These are phyloP conservation scores for Xylaria longipes DNA, from an alignment of 495 filamentous ascomycete species.

Conservation along the genomic window DNA sequence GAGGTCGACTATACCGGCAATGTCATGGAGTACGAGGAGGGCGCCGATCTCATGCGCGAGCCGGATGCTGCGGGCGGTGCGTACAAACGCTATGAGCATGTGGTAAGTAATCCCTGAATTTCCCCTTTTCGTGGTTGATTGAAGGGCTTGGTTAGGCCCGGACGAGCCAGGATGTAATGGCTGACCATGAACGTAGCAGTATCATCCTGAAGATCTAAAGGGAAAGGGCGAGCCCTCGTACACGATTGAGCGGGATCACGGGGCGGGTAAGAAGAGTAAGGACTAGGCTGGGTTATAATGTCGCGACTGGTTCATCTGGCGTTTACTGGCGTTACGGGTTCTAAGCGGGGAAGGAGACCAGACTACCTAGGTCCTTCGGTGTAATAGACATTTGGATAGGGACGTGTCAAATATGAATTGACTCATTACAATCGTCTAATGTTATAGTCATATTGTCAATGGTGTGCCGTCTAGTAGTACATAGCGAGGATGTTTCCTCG, in stretches of 20 bases:
- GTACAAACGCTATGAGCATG: constrained; percentile 70
- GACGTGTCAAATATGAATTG: background rate
- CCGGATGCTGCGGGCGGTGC: constrained; percentile 60
- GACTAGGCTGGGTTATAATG: background rate
- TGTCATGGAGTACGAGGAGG: constrained; percentile 82
- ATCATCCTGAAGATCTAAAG: constrained; percentile 74
- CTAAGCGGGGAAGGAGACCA: background rate
- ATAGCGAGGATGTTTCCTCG: background rate
- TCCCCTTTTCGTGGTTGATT: background rate
- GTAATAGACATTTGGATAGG: background rate
- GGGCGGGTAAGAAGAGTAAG: constrained; percentile 42
- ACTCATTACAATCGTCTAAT: background rate
- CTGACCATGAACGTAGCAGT: constrained; percentile 55
- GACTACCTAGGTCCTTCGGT: background rate
- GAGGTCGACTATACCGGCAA: constrained; percentile 68
- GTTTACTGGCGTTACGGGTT: constrained; percentile 14
- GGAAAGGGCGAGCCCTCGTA: constrained; percentile 81
- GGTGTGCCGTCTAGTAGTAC: background rate
- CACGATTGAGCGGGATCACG: constrained; percentile 68
- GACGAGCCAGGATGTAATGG: background rate
- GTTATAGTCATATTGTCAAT: background rate
- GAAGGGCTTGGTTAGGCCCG: background rate
- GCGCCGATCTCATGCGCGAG: constrained; percentile 82
- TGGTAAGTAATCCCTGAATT: constrained; percentile 58
- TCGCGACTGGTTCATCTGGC: background rate